phyloP scores from a whole-genome alignment of 73 alveolate genomes.

The Paraurostyla sp. region DNA sequence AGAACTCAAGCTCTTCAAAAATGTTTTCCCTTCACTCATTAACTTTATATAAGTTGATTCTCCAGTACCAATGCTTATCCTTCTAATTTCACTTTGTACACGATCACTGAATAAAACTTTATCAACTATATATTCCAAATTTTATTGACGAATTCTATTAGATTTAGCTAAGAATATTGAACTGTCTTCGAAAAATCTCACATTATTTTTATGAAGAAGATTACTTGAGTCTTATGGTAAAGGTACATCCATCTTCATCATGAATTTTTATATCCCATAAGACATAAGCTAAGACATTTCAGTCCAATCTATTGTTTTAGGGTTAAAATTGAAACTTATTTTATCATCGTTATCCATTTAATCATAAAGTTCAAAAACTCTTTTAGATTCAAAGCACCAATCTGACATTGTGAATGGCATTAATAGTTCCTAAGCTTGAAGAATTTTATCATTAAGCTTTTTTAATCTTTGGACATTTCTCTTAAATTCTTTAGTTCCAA shows the following conservation, averaged over 20 bases:
- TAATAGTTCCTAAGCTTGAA: background rate
- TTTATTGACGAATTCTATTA: background rate
- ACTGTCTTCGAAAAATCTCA: slow-evolving; percentile 19
- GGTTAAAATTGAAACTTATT: slow-evolving; percentile 72
- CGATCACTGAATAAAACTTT: slow-evolving; percentile 27
- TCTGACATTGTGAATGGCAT: slow-evolving; percentile 70
- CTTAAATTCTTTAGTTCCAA: slow-evolving; percentile 69
- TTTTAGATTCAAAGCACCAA: slow-evolving; percentile 84
- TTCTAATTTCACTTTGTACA: slow-evolving; percentile 18
- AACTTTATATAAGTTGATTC: background rate
- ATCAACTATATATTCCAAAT: background rate
- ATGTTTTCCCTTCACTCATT: background rate
- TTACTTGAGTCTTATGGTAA: slow-evolving; percentile 32
- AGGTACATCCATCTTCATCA: slow-evolving; percentile 81
- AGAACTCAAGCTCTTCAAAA: background rate
- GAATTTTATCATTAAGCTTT: slow-evolving; percentile 38
- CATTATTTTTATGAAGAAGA: background rate
- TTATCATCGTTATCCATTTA: slow-evolving; percentile 71
- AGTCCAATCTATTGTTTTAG: slow-evolving; percentile 85
- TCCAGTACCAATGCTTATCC: background rate
- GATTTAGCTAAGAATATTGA: background rate
- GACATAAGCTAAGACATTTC: slow-evolving; percentile 64
- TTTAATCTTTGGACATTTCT: slow-evolving; percentile 71
- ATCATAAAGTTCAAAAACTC: slow-evolving; percentile 44
- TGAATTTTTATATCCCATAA: slow-evolving; percentile 85